Percentiles rank a stretch among this genome's conserved stretches.
phyloP scores from a whole-genome alignment of 2,329 filamentous ascomycete genomes.

The Pseudonectria buxi region DNA sequence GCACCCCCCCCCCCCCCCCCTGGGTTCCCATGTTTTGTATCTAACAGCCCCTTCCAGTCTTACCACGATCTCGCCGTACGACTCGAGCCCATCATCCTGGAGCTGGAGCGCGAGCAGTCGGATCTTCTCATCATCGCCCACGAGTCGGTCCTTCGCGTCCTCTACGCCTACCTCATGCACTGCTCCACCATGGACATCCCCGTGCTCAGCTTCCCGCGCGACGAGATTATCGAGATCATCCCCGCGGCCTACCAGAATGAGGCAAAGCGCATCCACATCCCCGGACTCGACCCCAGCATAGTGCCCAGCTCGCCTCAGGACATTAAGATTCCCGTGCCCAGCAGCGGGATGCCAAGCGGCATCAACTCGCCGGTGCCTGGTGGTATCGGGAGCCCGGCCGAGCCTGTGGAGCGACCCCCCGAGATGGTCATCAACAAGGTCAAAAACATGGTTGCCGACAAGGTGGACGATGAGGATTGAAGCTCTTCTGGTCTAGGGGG shows the following conservation, averaged over 20 bases:
- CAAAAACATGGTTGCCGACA: conserved; percentile 45
- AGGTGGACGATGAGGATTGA: conserved; percentile 46
- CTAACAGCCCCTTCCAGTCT: conserved; percentile 50
- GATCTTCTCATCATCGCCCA: conserved; percentile 98
- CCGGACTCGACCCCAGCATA: conserved; percentile 56
- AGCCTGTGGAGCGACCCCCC: conserved; percentile 36
- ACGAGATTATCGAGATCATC: conserved; percentile 98
- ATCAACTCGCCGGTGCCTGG: conserved; percentile 43
- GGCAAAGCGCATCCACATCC: conserved; percentile 83
- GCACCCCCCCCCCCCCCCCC: not conserved
- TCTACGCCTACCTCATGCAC: conserved; percentile 98
- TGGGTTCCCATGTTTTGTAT: no score
- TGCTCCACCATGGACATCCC: conserved; percentile 95
- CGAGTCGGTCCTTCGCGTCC: conserved; percentile 91
- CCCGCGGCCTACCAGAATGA: conserved; percentile 97
- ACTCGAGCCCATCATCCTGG: conserved; percentile 93
- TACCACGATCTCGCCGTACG: conserved; percentile 98
- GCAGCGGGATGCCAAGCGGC: conserved; percentile 25
- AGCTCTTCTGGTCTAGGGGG: conserved; percentile 1
- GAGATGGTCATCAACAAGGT: conserved; percentile 45
- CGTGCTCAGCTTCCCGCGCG: conserved; percentile 82
- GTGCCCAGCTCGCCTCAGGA: conserved; percentile 76
- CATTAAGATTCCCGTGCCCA: conserved; percentile 67
- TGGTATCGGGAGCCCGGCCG: conserved; percentile 38
- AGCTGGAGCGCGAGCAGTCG: conserved; percentile 92